phyloP scores from a whole-genome alignment of 257 asterid species.

The Forsythia viridissima region DNA sequence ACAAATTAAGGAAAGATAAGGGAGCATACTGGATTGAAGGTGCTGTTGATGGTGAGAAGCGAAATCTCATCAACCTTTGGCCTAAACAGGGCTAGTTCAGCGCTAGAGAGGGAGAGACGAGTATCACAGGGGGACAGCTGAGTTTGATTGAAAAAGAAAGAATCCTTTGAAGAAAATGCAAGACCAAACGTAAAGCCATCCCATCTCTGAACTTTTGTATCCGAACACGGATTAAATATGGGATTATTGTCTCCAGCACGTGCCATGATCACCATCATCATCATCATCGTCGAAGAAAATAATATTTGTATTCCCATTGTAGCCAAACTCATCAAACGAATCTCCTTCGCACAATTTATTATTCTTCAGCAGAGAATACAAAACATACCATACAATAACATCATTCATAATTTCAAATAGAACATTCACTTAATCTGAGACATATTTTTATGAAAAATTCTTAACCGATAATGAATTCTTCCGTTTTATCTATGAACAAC shows the following conservation, averaged over 20 bases:
- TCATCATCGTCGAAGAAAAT: slow-evolving; percentile 5
- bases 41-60: slow-evolving; percentile 72
- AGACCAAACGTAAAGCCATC: slow-evolving; percentile 93
- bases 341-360: not conserved
- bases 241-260: slow-evolving; percentile 58
- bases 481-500: not conserved
- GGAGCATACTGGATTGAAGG: slow-evolving; percentile 50
- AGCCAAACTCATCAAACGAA: slow-evolving; percentile 14
- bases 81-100: slow-evolving; percentile 74
- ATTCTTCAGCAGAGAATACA: not conserved
- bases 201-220: slow-evolving; percentile 56
- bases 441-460: not conserved
- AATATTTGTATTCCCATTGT: slow-evolving; percentile 23
- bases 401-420: not conserved
- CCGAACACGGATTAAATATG: slow-evolving; percentile 74
- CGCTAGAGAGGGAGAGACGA: slow-evolving; percentile 61
- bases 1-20: not conserved
- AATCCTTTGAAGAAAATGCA: slow-evolving; percentile 64
- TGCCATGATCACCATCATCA: slow-evolving; percentile 28
- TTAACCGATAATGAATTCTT: not conserved
- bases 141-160: slow-evolving; percentile 71
- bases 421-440: not conserved
- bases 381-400: not conserved
- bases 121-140: slow-evolving; percentile 94
- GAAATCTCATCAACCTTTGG: slow-evolving; percentile 92